Conservation (phyloP, 129 eudicot genomes). For the Gnaphalium uliginosum region DNA sequence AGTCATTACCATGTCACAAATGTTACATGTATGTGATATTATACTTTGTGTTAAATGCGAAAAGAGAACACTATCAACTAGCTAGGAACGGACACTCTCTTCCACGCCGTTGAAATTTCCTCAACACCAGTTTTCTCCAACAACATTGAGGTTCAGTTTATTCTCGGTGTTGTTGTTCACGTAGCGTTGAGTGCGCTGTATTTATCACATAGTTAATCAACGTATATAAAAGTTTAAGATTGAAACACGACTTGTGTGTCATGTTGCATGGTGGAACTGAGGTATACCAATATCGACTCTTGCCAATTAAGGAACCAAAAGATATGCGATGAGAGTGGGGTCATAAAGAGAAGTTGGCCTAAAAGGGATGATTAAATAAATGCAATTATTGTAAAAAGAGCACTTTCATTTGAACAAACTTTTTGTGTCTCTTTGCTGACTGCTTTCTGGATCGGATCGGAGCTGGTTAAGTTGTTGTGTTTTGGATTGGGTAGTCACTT, state of each 20-base stretch:
- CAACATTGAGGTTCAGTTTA: too few species aligned
- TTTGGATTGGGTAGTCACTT: slow-evolving; percentile 31
- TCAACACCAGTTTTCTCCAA: too few species aligned
- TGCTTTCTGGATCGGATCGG: slow-evolving; percentile 3
- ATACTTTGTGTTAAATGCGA: too few species aligned
- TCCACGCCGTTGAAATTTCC: too few species aligned
- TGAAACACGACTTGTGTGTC: not conserved
- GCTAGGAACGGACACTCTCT: too few species aligned
- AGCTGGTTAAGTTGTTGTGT: slow-evolving; percentile 11
- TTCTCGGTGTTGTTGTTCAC: too few species aligned
- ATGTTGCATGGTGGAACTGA: not conserved
- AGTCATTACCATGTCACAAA: not conserved
- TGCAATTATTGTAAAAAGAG: slow-evolving; percentile 15
- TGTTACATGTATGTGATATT: too few species aligned
- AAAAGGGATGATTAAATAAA: slow-evolving; percentile 25
- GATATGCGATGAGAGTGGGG: not conserved
- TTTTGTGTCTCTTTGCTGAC: slow-evolving; percentile 19
- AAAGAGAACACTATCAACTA: too few species aligned
- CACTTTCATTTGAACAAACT: slow-evolving; percentile 20
- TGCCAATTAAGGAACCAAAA: slow-evolving; percentile 32
- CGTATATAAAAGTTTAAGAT: not conserved
- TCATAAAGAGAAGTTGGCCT: slow-evolving; percentile 20
- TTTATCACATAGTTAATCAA: too few species aligned
- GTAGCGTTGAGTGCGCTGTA: too few species aligned
- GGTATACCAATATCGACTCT: slow-evolving; percentile 10